A percentile compares a stretch with the other conserved stretches of the same genome.
Evolutionary conservation across 2,329 filamentous ascomycete species (phyloP).

Genomic region (Proliferodiscus dingleyae): DNA sequence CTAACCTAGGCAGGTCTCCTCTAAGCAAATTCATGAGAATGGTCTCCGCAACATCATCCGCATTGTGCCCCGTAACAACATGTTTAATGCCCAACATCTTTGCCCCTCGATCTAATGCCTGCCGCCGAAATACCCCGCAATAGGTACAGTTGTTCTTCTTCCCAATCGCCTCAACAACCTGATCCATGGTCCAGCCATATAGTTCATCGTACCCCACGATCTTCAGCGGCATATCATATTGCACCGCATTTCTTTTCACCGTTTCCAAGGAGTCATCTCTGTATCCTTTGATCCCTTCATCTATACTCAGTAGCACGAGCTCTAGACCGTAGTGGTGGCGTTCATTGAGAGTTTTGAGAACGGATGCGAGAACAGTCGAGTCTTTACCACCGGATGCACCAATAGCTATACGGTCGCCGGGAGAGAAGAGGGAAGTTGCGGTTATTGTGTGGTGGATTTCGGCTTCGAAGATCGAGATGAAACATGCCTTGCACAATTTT

Average conservation of each 20-base stretch:
- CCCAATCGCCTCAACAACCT: constrained; percentile 91
- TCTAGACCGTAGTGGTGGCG: constrained; percentile 82
- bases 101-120: constrained; percentile 88
- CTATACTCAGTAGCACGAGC: constrained; percentile 82
- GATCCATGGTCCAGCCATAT: constrained; percentile 99
- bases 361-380: constrained; percentile 90
- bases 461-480: constrained; percentile 80
- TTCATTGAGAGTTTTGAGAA: constrained; percentile 91
- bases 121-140: constrained; percentile 90
- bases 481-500: constrained; percentile 87
- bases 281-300: constrained; percentile 96
- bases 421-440: constrained; percentile 72
- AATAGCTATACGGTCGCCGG: constrained; percentile 84
- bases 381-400: constrained; percentile 97
- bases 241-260: constrained; percentile 85
- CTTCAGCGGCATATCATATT: constrained; percentile 87
- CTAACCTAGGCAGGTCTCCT: constrained; percentile 81
- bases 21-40: constrained; percentile 95
- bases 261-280: constrained; percentile 94
- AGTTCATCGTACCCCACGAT: constrained; percentile 91
- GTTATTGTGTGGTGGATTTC: constrained; percentile 93
- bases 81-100: constrained; percentile 83
- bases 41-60: constrained; percentile 94
- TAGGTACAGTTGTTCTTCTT: constrained; percentile 99
- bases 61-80: constrained; percentile 96